These are phyloP conservation scores for Neoconidiobolus thromboides DNA, from an alignment of 371 early-diverging fungal species.

Conservation along the genomic window DNA sequence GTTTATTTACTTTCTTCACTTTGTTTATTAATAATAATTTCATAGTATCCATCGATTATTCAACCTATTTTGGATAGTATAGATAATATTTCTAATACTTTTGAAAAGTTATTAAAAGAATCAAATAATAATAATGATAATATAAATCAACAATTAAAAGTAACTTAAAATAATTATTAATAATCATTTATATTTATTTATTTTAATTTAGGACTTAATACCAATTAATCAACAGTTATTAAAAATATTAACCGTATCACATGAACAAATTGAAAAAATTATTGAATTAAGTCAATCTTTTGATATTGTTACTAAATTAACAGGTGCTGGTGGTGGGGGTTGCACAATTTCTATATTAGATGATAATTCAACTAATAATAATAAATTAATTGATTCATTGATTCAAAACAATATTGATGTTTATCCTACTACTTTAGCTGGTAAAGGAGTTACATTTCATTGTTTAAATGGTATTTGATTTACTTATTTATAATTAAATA, in stretches of 20 bases:
- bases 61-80: neutral
- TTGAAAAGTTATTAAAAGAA: neutral
- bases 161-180: too few species aligned
- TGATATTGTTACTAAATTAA: slow-evolving; percentile 65
- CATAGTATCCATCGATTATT: neutral
- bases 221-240: slow-evolving; percentile 67
- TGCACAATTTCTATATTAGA: slow-evolving; percentile 19
- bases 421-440: too few species aligned
- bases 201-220: slow-evolving; percentile 34
- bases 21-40: neutral
- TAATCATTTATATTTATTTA: neutral
- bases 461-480: too few species aligned
- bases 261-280: slow-evolving; percentile 60
- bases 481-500: too few species aligned
- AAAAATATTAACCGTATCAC: slow-evolving; percentile 58
- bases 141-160: too few species aligned
- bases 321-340: slow-evolving; percentile 96
- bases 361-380: too few species aligned
- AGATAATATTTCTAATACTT: neutral
- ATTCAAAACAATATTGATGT: too few species aligned
- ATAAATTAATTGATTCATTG: too few species aligned
- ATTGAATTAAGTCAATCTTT: slow-evolving; percentile 33
- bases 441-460: too few species aligned
- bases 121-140: neutral
- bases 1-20: neutral